A percentile compares a stretch with the other conserved stretches of the same genome.
phyloP scores from a whole-genome alignment of 192 early-diverging fungal genomes.

The Coemansia sp. region DNA sequence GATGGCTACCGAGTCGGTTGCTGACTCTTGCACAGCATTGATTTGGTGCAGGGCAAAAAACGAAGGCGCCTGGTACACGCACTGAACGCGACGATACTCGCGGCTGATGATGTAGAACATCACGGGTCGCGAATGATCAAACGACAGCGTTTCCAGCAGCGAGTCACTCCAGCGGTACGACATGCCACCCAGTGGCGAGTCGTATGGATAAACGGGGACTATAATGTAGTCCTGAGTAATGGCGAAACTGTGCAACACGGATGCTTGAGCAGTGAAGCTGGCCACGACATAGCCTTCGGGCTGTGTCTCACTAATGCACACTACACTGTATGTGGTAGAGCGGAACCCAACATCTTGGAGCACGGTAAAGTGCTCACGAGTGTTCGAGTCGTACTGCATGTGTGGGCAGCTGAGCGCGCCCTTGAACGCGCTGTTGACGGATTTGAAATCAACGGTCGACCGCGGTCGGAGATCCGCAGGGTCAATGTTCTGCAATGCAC shows the following conservation, averaged over 20 bases:
- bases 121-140: constrained; percentile 59
- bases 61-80: constrained; percentile 66
- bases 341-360: constrained; percentile 71
- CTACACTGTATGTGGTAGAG: constrained; percentile 67
- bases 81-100: constrained; percentile 63
- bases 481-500: constrained; percentile 69
- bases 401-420: constrained; percentile 69
- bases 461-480: constrained; percentile 64
- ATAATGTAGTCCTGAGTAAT: constrained; percentile 73
- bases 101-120: constrained; percentile 76
- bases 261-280: constrained; percentile 62
- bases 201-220: constrained; percentile 67
- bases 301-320: constrained; percentile 61
- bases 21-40: constrained; percentile 69
- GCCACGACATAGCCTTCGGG: constrained; percentile 67
- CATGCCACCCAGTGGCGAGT: constrained; percentile 60
- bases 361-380: constrained; percentile 74
- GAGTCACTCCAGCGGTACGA: constrained; percentile 71
- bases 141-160: constrained; percentile 69
- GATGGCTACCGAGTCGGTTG: constrained; percentile 60
- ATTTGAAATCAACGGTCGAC: constrained; percentile 61
- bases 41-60: constrained; percentile 69
- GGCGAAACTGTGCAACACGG: constrained; percentile 75
- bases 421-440: constrained; percentile 64
- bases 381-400: constrained; percentile 65